Percentiles rank a stretch among this genome's conserved stretches.
Evolutionary conservation across 176 grass and related monocot genomes (phyloP).

Genomic region (Carex scoparia): DNA sequence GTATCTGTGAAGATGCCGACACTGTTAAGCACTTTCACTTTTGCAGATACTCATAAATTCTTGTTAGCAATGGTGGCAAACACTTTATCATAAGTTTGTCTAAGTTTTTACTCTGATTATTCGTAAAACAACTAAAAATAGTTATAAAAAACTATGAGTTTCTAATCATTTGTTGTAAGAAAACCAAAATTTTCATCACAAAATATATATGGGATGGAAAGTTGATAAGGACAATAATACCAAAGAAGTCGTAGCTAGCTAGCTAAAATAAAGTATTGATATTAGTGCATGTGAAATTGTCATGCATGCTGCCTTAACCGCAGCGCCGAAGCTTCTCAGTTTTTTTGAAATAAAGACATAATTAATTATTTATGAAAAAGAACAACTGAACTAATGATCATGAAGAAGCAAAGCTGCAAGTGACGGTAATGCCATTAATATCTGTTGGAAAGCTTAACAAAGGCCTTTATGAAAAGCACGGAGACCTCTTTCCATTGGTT

Average conservation of each 20-base stretch:
- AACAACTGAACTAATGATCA: neutral
- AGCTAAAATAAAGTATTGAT: neutral
- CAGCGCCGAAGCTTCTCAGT: neutral
- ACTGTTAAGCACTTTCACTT: too few relatives aligned
- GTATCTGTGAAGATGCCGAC: too few relatives aligned
- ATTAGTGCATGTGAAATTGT: neutral
- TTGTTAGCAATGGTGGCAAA: neutral
- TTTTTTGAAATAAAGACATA: neutral
- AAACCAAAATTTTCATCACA: too few relatives aligned
- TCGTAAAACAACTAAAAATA: neutral
- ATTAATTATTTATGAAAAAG: neutral
- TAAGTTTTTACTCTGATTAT: neutral
- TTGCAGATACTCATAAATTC: too few relatives aligned
- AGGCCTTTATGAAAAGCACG: constrained; percentile 4
- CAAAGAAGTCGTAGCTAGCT: neutral
- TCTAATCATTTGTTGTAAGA: neutral
- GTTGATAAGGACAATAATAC: neutral
- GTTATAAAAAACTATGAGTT: neutral
- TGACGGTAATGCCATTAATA: constrained; percentile 9
- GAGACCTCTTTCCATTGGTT: neutral
- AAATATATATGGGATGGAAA: too few relatives aligned
- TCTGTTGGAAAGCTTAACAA: neutral
- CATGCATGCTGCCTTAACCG: neutral
- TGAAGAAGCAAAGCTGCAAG: neutral
- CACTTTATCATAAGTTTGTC: neutral